A percentile compares a stretch with the other conserved stretches of the same genome.
Evolutionary conservation across 148 eudicot species (phyloP).

Genomic region (Heliamphora exappendiculata): DNA sequence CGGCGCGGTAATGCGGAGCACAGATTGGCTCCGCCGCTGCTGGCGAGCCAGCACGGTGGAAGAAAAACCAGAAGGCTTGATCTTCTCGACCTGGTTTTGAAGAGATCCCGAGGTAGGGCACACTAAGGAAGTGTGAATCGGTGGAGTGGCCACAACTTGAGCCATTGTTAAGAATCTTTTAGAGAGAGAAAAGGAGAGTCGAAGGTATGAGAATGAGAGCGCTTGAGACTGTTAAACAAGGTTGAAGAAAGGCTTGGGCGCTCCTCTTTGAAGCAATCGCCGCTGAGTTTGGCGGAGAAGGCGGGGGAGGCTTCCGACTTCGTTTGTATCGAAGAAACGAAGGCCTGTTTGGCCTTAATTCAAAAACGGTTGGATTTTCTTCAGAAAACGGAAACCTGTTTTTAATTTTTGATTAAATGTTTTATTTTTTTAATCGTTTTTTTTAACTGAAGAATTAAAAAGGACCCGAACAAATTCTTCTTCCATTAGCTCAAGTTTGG

Average conservation of each 20-base stretch:
- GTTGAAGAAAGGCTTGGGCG: neutral
- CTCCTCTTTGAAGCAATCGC: conserved; percentile 28
- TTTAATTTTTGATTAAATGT: no score
- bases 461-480: no score
- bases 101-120: conserved; percentile 22
- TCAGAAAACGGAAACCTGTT: neutral
- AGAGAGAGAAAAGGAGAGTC: conserved; percentile 5
- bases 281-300: conserved; percentile 25
- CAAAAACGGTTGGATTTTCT: neutral
- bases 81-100: conserved; percentile 19
- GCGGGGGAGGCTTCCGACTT: conserved; percentile 10
- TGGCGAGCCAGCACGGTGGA: conserved; percentile 11
- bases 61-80: conserved; percentile 26
- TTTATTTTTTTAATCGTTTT: no score
- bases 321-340: conserved; percentile 35
- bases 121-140: conserved; percentile 26
- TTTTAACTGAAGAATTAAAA: no score
- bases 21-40: conserved; percentile 6
- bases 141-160: conserved; percentile 38
- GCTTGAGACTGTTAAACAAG: neutral
- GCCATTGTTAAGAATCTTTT: conserved; percentile 18
- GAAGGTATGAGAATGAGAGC: neutral
- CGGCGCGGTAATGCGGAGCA: conserved; percentile 14
- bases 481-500: no score
- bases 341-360: neutral